Percentiles rank a stretch among this genome's conserved stretches.
Evolutionary conservation across 495 filamentous ascomycete species (phyloP).

Genomic region (Tuber magnatum): DNA sequence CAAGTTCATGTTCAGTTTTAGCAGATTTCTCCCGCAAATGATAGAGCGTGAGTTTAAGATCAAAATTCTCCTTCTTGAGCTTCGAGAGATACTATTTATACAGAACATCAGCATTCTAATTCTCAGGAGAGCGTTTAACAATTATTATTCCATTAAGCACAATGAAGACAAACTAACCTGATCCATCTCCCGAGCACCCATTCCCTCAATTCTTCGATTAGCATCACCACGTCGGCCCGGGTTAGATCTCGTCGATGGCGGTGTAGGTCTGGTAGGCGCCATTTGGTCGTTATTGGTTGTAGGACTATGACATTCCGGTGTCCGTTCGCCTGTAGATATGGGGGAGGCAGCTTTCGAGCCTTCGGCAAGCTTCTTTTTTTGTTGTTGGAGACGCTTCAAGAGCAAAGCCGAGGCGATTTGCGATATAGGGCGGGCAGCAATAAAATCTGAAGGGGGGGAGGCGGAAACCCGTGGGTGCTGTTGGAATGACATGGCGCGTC

Average conservation of each 20-base stretch:
- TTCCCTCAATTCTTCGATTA: slow-evolving; percentile 25
- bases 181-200: slow-evolving; percentile 33
- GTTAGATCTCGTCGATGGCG: slow-evolving; percentile 12
- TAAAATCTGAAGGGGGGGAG: not conserved
- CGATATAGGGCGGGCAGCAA: not conserved
- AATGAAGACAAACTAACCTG: slow-evolving; percentile 19
- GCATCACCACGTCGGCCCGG: slow-evolving; percentile 11
- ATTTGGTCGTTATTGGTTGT: not conserved
- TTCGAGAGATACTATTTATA: slow-evolving; percentile 45
- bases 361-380: slow-evolving; percentile 30
- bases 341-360: not conserved
- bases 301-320: not conserved
- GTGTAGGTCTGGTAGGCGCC: not conserved
- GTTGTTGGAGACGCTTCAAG: slow-evolving; percentile 33
- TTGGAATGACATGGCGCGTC: not conserved
- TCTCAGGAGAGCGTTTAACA: not conserved
- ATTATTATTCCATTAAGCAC: not conserved
- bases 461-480: slow-evolving; percentile 1
- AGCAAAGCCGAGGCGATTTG: slow-evolving; percentile 24
- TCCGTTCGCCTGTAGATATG: not conserved
- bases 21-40: slow-evolving; percentile 54
- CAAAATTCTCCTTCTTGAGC: slow-evolving; percentile 81
- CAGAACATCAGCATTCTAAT: slow-evolving; percentile 9
- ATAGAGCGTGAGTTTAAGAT: slow-evolving; percentile 76
- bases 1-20: slow-evolving; percentile 24